Evolutionary conservation across 2,329 filamentous ascomycete genomes (phyloP).

Genomic region (Aplosporella prunicola): DNA sequence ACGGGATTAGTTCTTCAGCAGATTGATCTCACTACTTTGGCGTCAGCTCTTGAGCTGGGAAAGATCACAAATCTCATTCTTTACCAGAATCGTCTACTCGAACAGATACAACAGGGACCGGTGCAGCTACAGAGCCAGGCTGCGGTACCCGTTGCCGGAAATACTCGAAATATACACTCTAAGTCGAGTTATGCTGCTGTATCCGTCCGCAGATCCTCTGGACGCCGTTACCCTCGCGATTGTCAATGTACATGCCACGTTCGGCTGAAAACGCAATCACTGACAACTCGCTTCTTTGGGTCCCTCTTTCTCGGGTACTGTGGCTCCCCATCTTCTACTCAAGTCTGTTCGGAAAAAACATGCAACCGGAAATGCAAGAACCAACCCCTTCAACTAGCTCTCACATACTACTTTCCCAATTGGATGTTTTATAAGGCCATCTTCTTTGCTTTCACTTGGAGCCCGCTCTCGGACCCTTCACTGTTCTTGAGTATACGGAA

Average conservation of each 20-base stretch:
- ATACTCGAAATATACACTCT: no score
- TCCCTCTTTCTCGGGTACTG: slow-evolving; percentile 2
- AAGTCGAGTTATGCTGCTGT: no score
- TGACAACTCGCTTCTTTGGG: not conserved
- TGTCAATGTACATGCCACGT: slow-evolving; percentile 3
- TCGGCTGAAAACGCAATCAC: not conserved
- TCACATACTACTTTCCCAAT: not conserved
- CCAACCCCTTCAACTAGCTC: not conserved
- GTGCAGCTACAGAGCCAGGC: no score
- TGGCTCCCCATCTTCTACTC: not conserved
- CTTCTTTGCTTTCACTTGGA: not conserved
- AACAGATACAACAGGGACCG: no score
- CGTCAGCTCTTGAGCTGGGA: no score
- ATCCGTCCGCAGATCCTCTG: no score
- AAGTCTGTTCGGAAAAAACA: not conserved
- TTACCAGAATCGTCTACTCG: no score
- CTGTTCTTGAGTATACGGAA: not conserved
- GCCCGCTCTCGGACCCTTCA: not conserved
- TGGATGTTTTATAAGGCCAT: not conserved
- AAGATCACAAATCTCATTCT: no score
- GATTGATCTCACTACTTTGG: no score
- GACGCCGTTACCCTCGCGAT: no score
- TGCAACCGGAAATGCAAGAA: not conserved
- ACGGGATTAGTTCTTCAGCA: no score
- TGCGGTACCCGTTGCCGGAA: no score